Evolutionary conservation across 1,139 yeast species (phyloP), one percentile per base, ranked within the genome.

Genomic region (Kluyveromyces sp.): DNA sequence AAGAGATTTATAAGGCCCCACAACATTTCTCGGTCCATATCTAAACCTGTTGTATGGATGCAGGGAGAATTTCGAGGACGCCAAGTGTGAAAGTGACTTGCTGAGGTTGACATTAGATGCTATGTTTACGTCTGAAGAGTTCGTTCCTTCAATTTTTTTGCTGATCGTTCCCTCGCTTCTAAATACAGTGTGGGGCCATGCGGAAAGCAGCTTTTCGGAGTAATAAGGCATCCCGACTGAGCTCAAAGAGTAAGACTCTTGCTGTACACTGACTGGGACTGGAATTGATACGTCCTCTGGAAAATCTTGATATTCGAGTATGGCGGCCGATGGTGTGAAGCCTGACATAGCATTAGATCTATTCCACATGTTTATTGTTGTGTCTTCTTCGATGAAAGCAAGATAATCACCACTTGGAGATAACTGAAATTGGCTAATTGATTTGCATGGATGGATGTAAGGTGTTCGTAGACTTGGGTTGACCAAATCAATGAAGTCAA

Each of bases 201-300:
- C 82, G 0, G 96, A 87, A 12, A 89, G 68, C 19, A 94, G 70
- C 42, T 77, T 75, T 40, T 84, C 88, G 49, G 78, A 80, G 61
- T 87, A 92, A 57, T 82, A 87, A 0, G 98, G 97, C 78, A 92
- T 69, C 7, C 96, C 96, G 1, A 92, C 70, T 1, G 78, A 60
- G 37, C 81, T 81, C 42, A 92, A 67, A 0, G 96, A 89, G 11
- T 64, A 56, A 7, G 65, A 66, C 35, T 74, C 74, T 13, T 76
- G 66, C 39, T 69, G 69, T 9, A 70, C 52, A 2, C 61, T 49
- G 3, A 61, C 71, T 0, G 82, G 78, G 39, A 55, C 59, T 3
- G 54, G 49, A 3, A 49, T 35, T 0, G 50, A 43, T 11, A 65
- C 61, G 41, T 58, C 65, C 36, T 64, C 69, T 45, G 62, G 52